A percentile compares a stretch with the other conserved stretches of the same genome.
Conservation (phyloP, 352 stramenopile genomes). For the Pythium grandisporangium region DNA sequence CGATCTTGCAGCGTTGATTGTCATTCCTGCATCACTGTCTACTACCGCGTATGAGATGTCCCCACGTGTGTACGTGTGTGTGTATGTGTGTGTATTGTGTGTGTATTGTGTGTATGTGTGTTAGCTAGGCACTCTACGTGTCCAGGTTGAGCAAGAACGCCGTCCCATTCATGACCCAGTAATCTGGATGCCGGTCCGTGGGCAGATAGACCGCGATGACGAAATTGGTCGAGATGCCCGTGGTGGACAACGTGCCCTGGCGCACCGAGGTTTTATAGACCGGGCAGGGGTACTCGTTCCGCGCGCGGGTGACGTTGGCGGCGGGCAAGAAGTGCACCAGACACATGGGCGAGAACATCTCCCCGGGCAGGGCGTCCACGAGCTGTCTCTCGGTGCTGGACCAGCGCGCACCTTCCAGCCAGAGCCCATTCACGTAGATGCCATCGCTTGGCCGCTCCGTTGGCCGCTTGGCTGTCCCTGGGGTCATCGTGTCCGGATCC, state of each 20-base stretch:
- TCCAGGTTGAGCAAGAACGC: conserved; percentile 92
- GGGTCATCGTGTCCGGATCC: conserved; percentile 47
- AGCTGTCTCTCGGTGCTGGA: conserved; percentile 57
- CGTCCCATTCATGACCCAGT: conserved; percentile 90
- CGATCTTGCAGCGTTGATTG: background rate
- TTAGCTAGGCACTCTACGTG: conserved; percentile 18
- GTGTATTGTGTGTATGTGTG: background rate
- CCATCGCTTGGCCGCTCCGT: conserved; percentile 73
- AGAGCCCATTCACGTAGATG: conserved; percentile 90
- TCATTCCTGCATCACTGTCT: background rate
- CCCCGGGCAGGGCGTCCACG: conserved; percentile 75
- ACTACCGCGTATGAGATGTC: no score
- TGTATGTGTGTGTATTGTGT: background rate
- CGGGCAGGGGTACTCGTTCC: conserved; percentile 82
- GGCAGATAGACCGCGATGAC: conserved; percentile 89
- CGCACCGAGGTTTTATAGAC: conserved; percentile 93
- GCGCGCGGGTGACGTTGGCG: conserved; percentile 54
- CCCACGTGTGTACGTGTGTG: conserved; percentile 1
- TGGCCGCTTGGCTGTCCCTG: conserved; percentile 47
- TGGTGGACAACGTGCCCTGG: conserved; percentile 88
- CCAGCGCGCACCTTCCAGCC: conserved; percentile 84
- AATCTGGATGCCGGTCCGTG: conserved; percentile 69
- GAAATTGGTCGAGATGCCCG: conserved; percentile 92
- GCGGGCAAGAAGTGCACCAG: conserved; percentile 88
- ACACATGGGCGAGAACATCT: conserved; percentile 91